A percentile compares a stretch with the other conserved stretches of the same genome.
Evolutionary conservation across 176 grass and related monocot species (phyloP).

Genomic region (Triticum turgidum): DNA sequence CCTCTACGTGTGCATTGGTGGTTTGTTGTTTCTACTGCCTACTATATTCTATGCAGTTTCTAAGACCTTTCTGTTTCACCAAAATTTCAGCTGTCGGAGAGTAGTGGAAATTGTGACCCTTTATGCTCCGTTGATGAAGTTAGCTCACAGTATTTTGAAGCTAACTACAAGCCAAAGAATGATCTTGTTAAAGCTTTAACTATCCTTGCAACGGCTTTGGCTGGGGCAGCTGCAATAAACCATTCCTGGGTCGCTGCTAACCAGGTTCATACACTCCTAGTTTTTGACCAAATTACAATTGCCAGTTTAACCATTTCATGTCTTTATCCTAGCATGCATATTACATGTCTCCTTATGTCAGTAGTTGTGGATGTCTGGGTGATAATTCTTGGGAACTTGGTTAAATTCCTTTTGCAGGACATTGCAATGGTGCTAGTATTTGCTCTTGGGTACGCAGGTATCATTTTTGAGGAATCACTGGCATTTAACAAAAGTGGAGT

Average conservation of each 20-base stretch:
- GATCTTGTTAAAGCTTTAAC: constrained; percentile 83
- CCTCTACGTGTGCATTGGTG: background rate
- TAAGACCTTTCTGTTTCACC: background rate
- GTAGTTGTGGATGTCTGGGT: background rate
- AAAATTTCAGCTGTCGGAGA: constrained; percentile 59
- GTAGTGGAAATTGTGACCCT: constrained; percentile 73
- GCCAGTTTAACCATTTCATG: background rate
- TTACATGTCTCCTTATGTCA: background rate
- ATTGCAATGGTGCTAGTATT: constrained; percentile 93
- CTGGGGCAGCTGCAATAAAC: constrained; percentile 84
- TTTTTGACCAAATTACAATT: background rate
- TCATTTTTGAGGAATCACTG: constrained; percentile 95
- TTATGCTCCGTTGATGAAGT: constrained; percentile 90
- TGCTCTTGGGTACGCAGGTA: constrained; percentile 86
- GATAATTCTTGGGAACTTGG: constrained; percentile 7
- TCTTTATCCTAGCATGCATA: background rate
- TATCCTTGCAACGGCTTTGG: constrained; percentile 64
- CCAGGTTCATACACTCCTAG: constrained; percentile 50
- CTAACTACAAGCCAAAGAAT: constrained; percentile 81
- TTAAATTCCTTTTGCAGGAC: constrained; percentile 60
- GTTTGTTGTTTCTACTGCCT: background rate
- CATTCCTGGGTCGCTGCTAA: constrained; percentile 96
- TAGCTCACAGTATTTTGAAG: constrained; percentile 80
- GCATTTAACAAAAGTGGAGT: constrained; percentile 98
- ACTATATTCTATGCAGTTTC: background rate